phyloP scores from a whole-genome alignment of 2,329 filamentous ascomycete genomes.

The Arthrobotrys entomopaga region DNA sequence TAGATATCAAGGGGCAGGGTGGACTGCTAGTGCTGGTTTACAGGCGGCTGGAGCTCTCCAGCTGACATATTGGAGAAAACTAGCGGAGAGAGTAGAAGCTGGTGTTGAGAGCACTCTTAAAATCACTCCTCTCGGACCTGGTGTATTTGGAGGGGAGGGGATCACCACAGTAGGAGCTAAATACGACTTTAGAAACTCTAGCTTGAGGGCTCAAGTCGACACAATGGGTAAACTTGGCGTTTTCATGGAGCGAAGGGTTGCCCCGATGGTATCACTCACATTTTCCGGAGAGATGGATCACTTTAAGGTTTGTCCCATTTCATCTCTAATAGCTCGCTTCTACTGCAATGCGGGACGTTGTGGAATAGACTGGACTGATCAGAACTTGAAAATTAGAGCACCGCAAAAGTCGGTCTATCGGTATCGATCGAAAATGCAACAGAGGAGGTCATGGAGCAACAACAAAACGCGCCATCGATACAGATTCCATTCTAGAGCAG shows the following conservation, averaged over 20 bases:
- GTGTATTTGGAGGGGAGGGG: conserved; percentile 80
- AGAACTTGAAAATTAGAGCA: conserved; percentile 71
- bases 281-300: conserved; percentile 98
- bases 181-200: conserved; percentile 96
- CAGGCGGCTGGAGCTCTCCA: conserved; percentile 88
- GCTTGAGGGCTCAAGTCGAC: conserved; percentile 95
- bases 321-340: too few species aligned
- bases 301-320: conserved; percentile 76
- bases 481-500: conserved; percentile 51
- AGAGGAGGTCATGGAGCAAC: conserved; percentile 87
- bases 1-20: conserved; percentile 89
- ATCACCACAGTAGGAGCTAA: conserved; percentile 92
- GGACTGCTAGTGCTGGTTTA: conserved; percentile 90
- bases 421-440: conserved; percentile 88
- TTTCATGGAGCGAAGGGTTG: conserved; percentile 93
- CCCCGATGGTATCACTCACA: conserved; percentile 88
- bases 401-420: conserved; percentile 91
- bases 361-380: conserved; percentile 44
- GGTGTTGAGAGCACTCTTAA: conserved; percentile 94
- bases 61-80: conserved; percentile 89
- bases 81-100: conserved; percentile 95
- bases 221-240: conserved; percentile 93
- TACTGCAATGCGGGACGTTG: background rate
- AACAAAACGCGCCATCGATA: conserved; percentile 66
- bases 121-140: conserved; percentile 80